Evolutionary conservation across 257 asterid genomes (phyloP).

Genomic region (Solanum clarkiae): DNA sequence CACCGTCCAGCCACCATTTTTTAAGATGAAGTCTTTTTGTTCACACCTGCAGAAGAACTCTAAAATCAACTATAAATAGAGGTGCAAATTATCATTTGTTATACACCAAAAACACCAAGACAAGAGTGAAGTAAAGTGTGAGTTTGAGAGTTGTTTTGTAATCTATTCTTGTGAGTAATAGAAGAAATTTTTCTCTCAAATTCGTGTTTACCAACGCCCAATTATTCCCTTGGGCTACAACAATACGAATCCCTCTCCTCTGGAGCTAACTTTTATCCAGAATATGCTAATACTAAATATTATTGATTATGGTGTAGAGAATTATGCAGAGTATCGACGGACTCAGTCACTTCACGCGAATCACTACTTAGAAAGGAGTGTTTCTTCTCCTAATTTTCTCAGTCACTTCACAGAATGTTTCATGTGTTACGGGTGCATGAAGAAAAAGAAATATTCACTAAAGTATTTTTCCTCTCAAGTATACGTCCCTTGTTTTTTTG

Average conservation of each 20-base stretch:
- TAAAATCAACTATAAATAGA: no score
- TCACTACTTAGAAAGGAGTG: not conserved
- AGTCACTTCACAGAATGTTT: constrained; percentile 31
- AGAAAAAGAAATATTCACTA: not conserved
- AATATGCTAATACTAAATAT: not conserved
- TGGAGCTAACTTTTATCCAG: constrained; percentile 17
- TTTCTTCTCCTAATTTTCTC: not conserved
- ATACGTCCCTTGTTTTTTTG: not conserved
- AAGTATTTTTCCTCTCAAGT: not conserved
- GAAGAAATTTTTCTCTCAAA: no score
- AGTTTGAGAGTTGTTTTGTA: no score
- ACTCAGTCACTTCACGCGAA: constrained; percentile 22
- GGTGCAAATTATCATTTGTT: no score
- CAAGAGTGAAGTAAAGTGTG: no score
- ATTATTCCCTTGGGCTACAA: no score
- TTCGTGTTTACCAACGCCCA: no score
- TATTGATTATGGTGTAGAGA: not conserved
- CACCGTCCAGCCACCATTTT: no score
- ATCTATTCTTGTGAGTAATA: no score
- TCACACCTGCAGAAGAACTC: no score
- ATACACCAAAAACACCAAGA: no score
- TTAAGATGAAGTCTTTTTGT: no score
- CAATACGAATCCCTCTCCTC: constrained; percentile 51
- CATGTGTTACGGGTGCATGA: constrained; percentile 28
- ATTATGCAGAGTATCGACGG: constrained; percentile 19